A percentile compares a stretch with the other conserved stretches of the same genome.
These are phyloP conservation scores for Skeletonema tropicum DNA, from an alignment of 108 stramenopile species.

Conservation along the genomic window DNA sequence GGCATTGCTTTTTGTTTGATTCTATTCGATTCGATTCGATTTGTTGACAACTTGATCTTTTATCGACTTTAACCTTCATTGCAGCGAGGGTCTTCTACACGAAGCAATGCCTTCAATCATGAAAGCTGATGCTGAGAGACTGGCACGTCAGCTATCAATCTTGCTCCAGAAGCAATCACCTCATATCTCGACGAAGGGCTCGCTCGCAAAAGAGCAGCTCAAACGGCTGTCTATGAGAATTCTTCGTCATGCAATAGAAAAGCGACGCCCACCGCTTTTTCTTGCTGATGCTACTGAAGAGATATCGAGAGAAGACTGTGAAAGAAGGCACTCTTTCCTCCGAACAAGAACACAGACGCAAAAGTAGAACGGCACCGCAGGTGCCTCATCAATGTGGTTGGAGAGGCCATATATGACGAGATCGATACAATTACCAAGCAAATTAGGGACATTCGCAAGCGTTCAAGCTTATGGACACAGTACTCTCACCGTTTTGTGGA, in stretches of 20 bases:
- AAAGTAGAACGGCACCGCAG: slow-evolving; percentile 14
- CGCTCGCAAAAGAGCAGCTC: no score
- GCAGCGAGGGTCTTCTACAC: no score
- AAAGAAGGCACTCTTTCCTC: background rate
- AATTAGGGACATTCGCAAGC: no score
- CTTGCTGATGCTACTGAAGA: background rate
- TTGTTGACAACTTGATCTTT: no score
- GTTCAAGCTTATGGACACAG: no score
- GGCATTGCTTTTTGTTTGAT: no score
- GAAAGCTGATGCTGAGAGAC: slow-evolving; percentile 8
- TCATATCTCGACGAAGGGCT: no score
- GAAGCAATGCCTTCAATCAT: no score
- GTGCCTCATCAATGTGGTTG: slow-evolving; percentile 21
- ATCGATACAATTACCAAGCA: no score
- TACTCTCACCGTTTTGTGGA: slow-evolving; percentile 8
- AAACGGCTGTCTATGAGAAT: slow-evolving; percentile 10
- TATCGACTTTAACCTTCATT: no score
- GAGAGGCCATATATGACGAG: slow-evolving; percentile 28
- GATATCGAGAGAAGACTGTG: background rate
- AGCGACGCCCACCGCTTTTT: background rate
- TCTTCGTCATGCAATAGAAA: background rate
- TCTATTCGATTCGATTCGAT: no score
- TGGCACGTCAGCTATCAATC: slow-evolving; percentile 21
- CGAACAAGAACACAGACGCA: no score
- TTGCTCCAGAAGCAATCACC: slow-evolving; percentile 1